A percentile compares a stretch with the other conserved stretches of the same genome.
phyloP scores from a whole-genome alignment of 345 rosid species.

The Eucalyptus virginea region DNA sequence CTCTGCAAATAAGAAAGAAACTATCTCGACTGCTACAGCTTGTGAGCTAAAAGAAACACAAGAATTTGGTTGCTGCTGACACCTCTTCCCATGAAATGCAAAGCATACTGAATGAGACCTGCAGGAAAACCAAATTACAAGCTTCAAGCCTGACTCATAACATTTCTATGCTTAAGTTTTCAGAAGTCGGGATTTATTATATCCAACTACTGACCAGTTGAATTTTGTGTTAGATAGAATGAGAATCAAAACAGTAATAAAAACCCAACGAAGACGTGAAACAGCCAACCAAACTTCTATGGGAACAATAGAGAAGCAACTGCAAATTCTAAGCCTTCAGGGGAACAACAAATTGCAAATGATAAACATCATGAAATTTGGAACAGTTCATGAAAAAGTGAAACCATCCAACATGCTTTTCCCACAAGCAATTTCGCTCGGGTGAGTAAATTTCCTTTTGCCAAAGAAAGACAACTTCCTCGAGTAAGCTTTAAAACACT shows the following conservation, averaged over 20 bases:
- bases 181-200: not conserved
- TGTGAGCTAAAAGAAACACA: not conserved
- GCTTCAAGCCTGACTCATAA: not conserved
- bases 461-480: not conserved
- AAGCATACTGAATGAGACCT: not conserved
- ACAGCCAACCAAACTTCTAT: not conserved
- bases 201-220: not conserved
- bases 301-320: not conserved
- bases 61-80: not conserved
- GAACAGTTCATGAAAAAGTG: not conserved
- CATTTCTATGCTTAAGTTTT: not conserved
- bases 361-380: not conserved
- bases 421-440: not conserved
- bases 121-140: not conserved
- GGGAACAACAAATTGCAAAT: not conserved
- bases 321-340: not conserved
- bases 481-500: not conserved
- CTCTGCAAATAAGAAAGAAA: not conserved
- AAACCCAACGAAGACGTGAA: not conserved
- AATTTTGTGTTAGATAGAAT: not conserved
- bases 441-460: not conserved
- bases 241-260: not conserved
- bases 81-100: not conserved
- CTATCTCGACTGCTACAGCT: not conserved
- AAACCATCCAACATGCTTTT: not conserved